These are phyloP conservation scores for Chondrostereum purpureum DNA, from an alignment of 1,284 basidiomycete genomes.

Conservation along the genomic window DNA sequence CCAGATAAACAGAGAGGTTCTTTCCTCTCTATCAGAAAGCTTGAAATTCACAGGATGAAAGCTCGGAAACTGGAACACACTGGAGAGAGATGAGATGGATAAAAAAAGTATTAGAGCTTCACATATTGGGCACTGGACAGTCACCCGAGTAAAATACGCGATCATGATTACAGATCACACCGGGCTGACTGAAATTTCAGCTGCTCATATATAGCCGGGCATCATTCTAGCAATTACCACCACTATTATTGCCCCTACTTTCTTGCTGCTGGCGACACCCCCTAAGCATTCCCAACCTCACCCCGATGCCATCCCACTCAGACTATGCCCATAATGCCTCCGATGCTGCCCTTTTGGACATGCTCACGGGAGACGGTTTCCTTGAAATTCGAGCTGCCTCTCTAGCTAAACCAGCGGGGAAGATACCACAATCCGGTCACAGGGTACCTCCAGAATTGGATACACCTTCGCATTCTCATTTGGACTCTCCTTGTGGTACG, in stretches of 20 bases:
- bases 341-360: conserved; percentile 35
- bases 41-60: too few relatives aligned
- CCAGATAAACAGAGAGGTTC: too few relatives aligned
- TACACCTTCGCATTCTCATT: too few relatives aligned
- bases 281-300: neutral
- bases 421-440: conserved; percentile 30
- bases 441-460: conserved; percentile 42
- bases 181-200: too few relatives aligned
- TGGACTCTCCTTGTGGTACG: conserved; percentile 22
- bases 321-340: conserved; percentile 18
- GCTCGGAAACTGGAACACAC: too few relatives aligned
- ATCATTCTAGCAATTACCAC: neutral
- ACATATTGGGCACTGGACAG: too few relatives aligned
- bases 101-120: too few relatives aligned
- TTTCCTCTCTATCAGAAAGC: too few relatives aligned
- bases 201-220: too few relatives aligned
- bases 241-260: neutral
- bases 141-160: too few relatives aligned
- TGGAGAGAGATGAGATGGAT: too few relatives aligned
- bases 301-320: conserved; percentile 5
- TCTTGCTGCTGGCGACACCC: neutral
- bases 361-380: conserved; percentile 30
- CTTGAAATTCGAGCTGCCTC: conserved; percentile 15
- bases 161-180: too few relatives aligned
- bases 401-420: neutral